Base-by-base conservation (phyloP, 1,139 yeast genomes). In the Eremothecium coryli region DNA sequence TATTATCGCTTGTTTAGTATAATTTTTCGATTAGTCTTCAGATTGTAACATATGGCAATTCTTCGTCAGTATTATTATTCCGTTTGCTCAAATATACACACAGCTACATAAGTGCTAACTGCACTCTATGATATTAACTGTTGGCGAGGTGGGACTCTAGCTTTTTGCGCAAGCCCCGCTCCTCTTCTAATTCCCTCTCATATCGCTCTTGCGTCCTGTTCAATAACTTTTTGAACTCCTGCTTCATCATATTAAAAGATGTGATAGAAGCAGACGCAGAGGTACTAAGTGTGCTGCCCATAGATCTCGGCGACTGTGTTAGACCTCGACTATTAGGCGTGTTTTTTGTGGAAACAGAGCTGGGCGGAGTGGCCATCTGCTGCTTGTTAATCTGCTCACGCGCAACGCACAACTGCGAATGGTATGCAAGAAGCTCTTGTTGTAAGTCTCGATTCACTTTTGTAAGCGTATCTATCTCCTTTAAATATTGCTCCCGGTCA, bases 151-250 rank as follows among this genome's bases (percentile, higher is more conserved):
- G 50, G 26, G 37, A 29, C 21, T 54, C 50, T 11, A 52, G 29
- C n/a, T 36, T 35, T 10, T 31, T 18, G 26, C 55, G 44, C 9
- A 44, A 27, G 18, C 47, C 46, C 6, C 52, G 46, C 29, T 55
- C 60, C 23, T 49, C 44, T 10, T 43, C 39, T 13, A 55, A 38
- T 28, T 54, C 58, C 16, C 37, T 38, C 30, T 55, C 59, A 33
- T 55, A 49, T 35, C 42, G 50, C 17, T 42, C 40, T 39, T 53
- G 59, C 4, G 54, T 52, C 22, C 54, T 57, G 7, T 49, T 44
- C 23, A 54, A 35, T 34, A 54, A 36, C 33, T 49, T 52, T 35
- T 51, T 53, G 34, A 55, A 55, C 37, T 55, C 60, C 27, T 44
- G 44, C 35, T 53, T 46, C 54, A 54, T 52, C 16, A 53, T 46